A percentile compares a stretch with the other conserved stretches of the same genome.
These are phyloP conservation scores for Fagopyrum esculentum DNA, from an alignment of 148 eudicot genomes.

Conservation along the genomic window DNA sequence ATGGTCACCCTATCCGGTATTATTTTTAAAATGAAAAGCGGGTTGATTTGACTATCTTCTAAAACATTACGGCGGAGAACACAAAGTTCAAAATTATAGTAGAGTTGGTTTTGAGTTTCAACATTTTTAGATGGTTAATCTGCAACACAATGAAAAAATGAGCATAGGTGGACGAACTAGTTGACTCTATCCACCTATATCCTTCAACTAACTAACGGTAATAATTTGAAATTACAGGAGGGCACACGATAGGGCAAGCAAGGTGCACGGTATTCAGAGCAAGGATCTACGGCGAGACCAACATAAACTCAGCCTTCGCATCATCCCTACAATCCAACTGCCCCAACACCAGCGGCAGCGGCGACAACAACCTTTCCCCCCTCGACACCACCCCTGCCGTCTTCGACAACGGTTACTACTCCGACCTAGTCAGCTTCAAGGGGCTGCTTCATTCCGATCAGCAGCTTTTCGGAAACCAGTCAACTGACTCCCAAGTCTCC, in stretches of 20 bases:
- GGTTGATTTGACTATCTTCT: no score
- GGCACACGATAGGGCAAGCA: constrained; percentile 49
- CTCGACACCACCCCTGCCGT: constrained; percentile 35
- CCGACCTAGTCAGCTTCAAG: constrained; percentile 21
- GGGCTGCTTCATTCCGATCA: constrained; percentile 44
- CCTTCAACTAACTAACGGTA: background rate
- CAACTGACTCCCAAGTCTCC: constrained; percentile 27
- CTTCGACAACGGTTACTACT: constrained; percentile 36
- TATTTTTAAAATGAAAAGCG: no score
- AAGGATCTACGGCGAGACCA: constrained; percentile 39
- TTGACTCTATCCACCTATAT: background rate
- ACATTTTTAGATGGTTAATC: no score
- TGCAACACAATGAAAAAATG: no score
- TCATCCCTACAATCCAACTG: constrained; percentile 25
- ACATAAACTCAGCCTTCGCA: constrained; percentile 42
- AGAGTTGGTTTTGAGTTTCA: no score
- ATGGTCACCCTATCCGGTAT: constrained; percentile 48
- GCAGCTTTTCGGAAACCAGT: constrained; percentile 33
- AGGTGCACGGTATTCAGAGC: constrained; percentile 37
- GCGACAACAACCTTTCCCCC: constrained; percentile 43
- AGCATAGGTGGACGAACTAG: no score
- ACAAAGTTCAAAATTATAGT: no score
- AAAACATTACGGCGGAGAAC: no score
- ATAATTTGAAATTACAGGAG: constrained; percentile 18
- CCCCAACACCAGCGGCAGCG: constrained; percentile 31